Base-by-base conservation (phyloP, 257 asterid genomes). In the Perilla frutescens region DNA sequence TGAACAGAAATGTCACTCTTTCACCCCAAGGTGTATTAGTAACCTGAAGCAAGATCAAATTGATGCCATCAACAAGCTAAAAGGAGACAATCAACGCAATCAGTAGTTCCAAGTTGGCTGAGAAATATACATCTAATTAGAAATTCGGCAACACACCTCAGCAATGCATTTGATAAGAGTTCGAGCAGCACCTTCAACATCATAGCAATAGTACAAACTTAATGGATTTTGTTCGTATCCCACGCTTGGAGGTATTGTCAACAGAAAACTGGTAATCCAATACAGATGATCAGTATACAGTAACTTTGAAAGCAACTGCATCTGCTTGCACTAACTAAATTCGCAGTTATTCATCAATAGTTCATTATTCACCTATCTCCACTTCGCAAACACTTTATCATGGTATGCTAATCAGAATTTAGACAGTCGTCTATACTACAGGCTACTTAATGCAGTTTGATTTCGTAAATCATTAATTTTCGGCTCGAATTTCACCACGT, bases 21-120 rank as follows among this genome's bases (percentile, higher is more conserved):
- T 94, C 99, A 66, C 97, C 96, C 99, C 99, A 94, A 31, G 99
- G 99, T 10, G 97, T 90, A 74, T 94, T 91, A 34, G 99, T 94
- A 56, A 94, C 97, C 97, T 91, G 86, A 80, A 83, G 39, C 74
- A 83, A 78, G 77, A 65, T 74, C 54, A 66, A 37, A 40, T 12
- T 39, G 39, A 59, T 51, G 62, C 77, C 32, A 74, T 74, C 48
- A 69, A 76, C 40, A 32, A 9, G 68, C 41, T 61, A 34, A 47
- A 11, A 3, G 14, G 66, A 50, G 57, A 15, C 48, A 40, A 55
- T 34, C 0, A 34, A 1, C 37, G 37, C 26, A 20, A 20, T 1
- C 26, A 20, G 26, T 20, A 20, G 26, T 20, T 20, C 67, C 48
- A 14, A 51, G 59, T 8, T 9, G 32, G 6, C 20, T 9, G 57